Evolutionary conservation across 2,329 filamentous ascomycete species (phyloP), one percentile per base, ranked within the genome.

Genomic region (Pseudocercospora crystallina): DNA sequence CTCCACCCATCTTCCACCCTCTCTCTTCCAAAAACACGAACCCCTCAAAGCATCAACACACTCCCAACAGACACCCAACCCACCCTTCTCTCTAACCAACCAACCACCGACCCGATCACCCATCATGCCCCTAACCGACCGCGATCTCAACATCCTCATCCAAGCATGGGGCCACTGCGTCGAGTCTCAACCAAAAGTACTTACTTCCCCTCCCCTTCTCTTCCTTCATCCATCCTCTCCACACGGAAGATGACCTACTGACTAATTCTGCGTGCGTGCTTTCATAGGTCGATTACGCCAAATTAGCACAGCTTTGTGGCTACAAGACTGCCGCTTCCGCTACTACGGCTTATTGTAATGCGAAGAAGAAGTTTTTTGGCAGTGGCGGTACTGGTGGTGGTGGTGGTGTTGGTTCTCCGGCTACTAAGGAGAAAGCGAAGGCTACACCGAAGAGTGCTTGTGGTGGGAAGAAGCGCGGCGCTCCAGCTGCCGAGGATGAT

Each of bases 331-430:
- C 29, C 1, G 52, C 46, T 2, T 61, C 61, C 3, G 59, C 61
- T 0, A 56, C 43, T 38, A 57, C 51, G 4, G 47, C 49, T n/a
- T 61, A 43, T 36, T 8, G 90, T 79, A 76, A 86, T 80, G 15
- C 81, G 76, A 20, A 88, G 88, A 49, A 95, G 66, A 59, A 95
- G 72, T 63, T 86, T 87, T 69, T 94, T 86, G 75, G 95, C 90
- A n/a, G n/a, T n/a, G n/a, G n/a, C n/a, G n/a, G n/a, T n/a, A 1
- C 83, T 81, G 65, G 82, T 85, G 26, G 14, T 14, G 47, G 29
- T 14, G 33, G 46, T 14, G 29, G 15, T 5, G 33, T 14, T n/a
- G n/a, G n/a, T n/a, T n/a, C n/a, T n/a, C n/a, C n/a, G n/a, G n/a
- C n/a, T n/a, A n/a, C n/a, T n/a, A n/a, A n/a, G n/a, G n/a, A n/a